Base-by-base conservation (phyloP, 208 protist species). In the Leishmania tropica region DNA sequence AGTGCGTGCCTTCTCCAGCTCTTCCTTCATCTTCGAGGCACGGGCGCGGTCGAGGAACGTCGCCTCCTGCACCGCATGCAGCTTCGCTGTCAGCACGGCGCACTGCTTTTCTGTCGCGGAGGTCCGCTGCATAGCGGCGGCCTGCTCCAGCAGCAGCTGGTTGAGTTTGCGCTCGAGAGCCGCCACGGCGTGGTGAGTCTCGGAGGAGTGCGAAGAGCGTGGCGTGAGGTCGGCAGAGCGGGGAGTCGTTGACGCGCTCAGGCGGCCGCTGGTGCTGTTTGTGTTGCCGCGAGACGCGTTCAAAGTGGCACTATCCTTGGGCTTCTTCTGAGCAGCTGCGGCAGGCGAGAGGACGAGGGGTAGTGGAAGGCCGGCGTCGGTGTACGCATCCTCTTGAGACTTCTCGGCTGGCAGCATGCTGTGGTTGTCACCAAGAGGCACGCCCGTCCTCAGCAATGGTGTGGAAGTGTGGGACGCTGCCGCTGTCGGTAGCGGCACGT, bases 21-120 rank as follows among this genome's bases (percentile, higher is more conserved):
- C 91, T 42, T 95, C 91, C 83, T 88, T 89, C 58, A 95, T 81
- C 82, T 95, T 96, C 2, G 87, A 79, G 21, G 89, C 88, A 15
- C 89, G 87, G 8, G 91, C 91, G 15, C 87, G 87, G 74, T 94
- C 88, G 48, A 95, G 85, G 71, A 93, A 96, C 1, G 90, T 89
- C 3, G 83, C 88, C 45, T 93, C 80, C 80, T 95, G 90, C 24
- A 95, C 87, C 60, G 77, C 68, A 24, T 85, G 87, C 56, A 97
- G 85, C 78, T 91, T 87, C 64, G 86, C 76, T 40, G 86, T 84
- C 19, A 97, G 89, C 72, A 93, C 85, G 1, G 81, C 83, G 65
- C 88, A 95, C 45, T 85, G 84, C 56, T 80, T 84, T 79, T 94
- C 89, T 28, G 85, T 87, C 17, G 83, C 86, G n/a, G 83, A 75